These are phyloP conservation scores for Citrullus mucosospermus DNA, from an alignment of 306 rosid genomes.

Conservation along the genomic window DNA sequence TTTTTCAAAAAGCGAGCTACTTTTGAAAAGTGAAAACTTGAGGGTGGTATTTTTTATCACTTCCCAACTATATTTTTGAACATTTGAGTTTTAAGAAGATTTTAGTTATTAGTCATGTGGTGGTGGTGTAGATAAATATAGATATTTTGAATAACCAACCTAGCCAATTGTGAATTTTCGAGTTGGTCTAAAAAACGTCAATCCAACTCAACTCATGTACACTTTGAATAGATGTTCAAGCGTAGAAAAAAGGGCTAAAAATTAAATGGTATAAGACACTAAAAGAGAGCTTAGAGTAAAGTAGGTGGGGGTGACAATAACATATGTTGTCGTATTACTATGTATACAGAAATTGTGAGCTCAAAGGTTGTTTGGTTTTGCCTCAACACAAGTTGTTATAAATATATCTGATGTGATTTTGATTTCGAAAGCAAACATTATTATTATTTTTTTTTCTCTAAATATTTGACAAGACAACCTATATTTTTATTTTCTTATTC, in stretches of 20 bases:
- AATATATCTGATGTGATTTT: not conserved
- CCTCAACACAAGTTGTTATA: not conserved
- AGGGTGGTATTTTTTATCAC: too few relatives aligned
- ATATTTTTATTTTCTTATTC: not conserved
- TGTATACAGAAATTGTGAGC: not conserved
- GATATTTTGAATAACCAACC: too few relatives aligned
- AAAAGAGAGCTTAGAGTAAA: not conserved
- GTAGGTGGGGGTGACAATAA: not conserved
- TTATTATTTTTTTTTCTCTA: not conserved
- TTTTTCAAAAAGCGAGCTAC: too few relatives aligned
- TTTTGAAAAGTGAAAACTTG: too few relatives aligned
- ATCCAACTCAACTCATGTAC: too few relatives aligned
- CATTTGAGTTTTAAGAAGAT: too few relatives aligned
- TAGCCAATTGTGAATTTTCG: too few relatives aligned
- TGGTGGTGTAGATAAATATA: too few relatives aligned
- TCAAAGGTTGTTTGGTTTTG: not conserved
- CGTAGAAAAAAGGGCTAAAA: not conserved
- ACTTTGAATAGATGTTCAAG: not conserved
- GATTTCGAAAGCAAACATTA: not conserved
- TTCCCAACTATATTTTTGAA: too few relatives aligned
- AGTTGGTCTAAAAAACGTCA: too few relatives aligned
- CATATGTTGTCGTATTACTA: not conserved
- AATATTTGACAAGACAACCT: not conserved
- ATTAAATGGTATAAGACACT: not conserved
- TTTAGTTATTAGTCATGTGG: too few relatives aligned